A percentile compares a stretch with the other conserved stretches of the same genome.
Conservation (phyloP, 257 asterid species). For the Jaltomata sinuosa region DNA sequence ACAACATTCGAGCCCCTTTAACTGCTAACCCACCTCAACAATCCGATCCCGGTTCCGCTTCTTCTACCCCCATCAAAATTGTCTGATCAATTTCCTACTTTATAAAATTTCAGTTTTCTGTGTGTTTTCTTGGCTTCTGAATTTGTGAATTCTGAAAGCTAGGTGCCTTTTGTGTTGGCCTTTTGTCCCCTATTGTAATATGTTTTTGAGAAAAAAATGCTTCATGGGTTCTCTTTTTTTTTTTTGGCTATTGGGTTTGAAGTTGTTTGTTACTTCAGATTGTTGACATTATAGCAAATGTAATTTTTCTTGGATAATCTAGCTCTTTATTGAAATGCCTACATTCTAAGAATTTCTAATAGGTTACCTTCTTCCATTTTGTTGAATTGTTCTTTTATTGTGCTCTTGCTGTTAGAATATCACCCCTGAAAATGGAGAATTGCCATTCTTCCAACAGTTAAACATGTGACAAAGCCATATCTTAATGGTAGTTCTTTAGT, state of each 20-base stretch:
- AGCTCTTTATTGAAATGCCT: background rate
- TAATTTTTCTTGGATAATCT: background rate
- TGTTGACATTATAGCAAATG: background rate
- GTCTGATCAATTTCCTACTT: constrained; percentile 19
- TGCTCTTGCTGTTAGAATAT: background rate
- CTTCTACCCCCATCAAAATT: constrained; percentile 27
- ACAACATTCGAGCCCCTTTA: constrained; percentile 50
- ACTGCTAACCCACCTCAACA: constrained; percentile 14
- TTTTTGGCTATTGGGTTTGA: background rate
- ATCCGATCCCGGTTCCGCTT: background rate
- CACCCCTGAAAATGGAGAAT: background rate
- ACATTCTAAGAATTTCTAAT: background rate
- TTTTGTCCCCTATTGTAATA: background rate
- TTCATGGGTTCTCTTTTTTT: background rate
- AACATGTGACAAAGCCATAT: background rate
- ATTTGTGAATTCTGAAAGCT: background rate
- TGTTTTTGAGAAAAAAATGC: background rate
- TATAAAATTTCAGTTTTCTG: background rate
- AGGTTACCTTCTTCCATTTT: background rate
- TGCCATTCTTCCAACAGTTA: background rate
- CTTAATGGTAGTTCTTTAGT: too few relatives aligned
- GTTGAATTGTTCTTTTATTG: background rate
- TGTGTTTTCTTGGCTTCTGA: background rate
- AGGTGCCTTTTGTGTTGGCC: background rate
- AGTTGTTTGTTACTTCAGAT: background rate